These are phyloP conservation scores for Amanita jacksonii DNA, from an alignment of 768 basidiomycete genomes.

Conservation along the genomic window DNA sequence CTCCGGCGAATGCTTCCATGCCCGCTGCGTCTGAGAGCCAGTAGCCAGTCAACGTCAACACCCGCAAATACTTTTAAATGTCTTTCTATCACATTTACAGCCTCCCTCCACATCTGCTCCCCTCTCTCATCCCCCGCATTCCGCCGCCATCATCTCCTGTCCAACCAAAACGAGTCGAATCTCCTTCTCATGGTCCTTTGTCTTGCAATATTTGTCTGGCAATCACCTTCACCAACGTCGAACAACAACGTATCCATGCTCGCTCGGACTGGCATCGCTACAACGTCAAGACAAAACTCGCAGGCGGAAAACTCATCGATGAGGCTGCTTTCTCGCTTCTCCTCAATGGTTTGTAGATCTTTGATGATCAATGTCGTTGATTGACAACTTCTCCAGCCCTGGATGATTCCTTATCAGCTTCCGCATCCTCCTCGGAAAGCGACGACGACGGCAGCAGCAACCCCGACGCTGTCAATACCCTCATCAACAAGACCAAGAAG, in stretches of 20 bases:
- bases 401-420: slow-evolving; percentile 88
- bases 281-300: slow-evolving; percentile 79
- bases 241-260: slow-evolving; percentile 81
- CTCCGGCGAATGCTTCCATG: too few species aligned
- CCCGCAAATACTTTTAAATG: too few species aligned
- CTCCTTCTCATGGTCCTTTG: slow-evolving; percentile 24
- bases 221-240: slow-evolving; percentile 58
- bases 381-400: slow-evolving; percentile 49
- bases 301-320: slow-evolving; percentile 50
- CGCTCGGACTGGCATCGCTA: slow-evolving; percentile 98
- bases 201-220: slow-evolving; percentile 56
- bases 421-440: slow-evolving; percentile 60
- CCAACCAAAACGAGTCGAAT: too few species aligned
- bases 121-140: too few species aligned
- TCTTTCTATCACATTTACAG: too few species aligned
- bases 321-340: slow-evolving; percentile 69
- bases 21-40: too few species aligned
- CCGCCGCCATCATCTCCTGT: too few species aligned
- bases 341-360: slow-evolving; percentile 84
- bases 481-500: slow-evolving; percentile 53
- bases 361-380: too few species aligned
- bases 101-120: too few species aligned
- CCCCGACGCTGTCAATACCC: slow-evolving; percentile 56
- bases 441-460: slow-evolving; percentile 27
- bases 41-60: too few species aligned